These are phyloP conservation scores for Escallonia rubra DNA, from an alignment of 129 eudicot genomes.

Conservation along the genomic window DNA sequence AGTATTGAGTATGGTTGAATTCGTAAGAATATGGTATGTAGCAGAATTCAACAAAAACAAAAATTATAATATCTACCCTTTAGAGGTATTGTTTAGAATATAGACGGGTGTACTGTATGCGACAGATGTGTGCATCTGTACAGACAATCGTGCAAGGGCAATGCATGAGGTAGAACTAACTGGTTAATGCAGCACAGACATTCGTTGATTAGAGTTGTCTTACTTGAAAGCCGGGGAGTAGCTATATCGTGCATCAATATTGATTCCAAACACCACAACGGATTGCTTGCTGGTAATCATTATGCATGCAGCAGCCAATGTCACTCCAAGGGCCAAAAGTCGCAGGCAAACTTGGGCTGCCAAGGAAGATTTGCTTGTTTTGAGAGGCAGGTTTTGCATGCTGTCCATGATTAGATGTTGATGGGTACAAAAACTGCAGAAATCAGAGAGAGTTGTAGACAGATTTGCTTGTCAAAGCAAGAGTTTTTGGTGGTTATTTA, in stretches of 20 bases:
- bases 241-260: constrained; percentile 54
- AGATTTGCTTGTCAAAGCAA: not conserved
- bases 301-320: constrained; percentile 48
- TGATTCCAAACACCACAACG: constrained; percentile 32
- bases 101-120: too few relatives aligned
- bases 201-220: not conserved
- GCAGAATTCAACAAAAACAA: too few relatives aligned
- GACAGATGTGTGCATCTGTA: too few relatives aligned
- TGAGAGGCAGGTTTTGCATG: constrained; percentile 14
- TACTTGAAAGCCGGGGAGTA: constrained; percentile 76
- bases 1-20: too few relatives aligned
- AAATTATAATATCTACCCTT: too few relatives aligned
- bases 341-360: constrained; percentile 44
- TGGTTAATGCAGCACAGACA: too few relatives aligned
- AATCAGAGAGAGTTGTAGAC: not conserved
- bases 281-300: constrained; percentile 46
- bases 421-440: not conserved
- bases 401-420: constrained; percentile 20
- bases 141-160: too few relatives aligned
- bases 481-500: constrained; percentile 3
- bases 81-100: too few relatives aligned
- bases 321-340: constrained; percentile 30
- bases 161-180: too few relatives aligned
- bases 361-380: constrained; percentile 22
- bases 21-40: too few relatives aligned